Conservation (phyloP, 2,329 filamentous ascomycete species). For the Aspergillus bombycis region DNA sequence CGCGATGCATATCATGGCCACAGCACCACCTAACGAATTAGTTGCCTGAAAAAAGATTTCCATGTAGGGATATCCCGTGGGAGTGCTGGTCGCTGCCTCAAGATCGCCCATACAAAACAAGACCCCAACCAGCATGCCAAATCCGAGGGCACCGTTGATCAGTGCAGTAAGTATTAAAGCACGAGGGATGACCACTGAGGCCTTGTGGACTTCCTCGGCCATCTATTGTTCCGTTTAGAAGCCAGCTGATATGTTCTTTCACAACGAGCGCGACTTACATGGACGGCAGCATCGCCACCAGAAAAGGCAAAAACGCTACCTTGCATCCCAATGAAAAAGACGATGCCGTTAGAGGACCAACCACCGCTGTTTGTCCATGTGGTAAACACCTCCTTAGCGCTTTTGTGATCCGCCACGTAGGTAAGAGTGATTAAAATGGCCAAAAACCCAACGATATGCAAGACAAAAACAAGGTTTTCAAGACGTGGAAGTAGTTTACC, state of each 20-base stretch:
- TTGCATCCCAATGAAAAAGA: constrained; percentile 29
- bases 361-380: constrained; percentile 27
- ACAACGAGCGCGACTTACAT: constrained; percentile 20
- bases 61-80: constrained; percentile 43
- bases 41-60: constrained; percentile 51
- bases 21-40: constrained; percentile 38
- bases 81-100: constrained; percentile 32
- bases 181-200: constrained; percentile 38
- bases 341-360: constrained; percentile 26
- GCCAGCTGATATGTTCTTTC: not conserved
- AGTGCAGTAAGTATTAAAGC: constrained; percentile 40
- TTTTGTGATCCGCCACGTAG: constrained; percentile 43
- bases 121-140: constrained; percentile 40
- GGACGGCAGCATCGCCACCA: constrained; percentile 25
- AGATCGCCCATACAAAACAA: constrained; percentile 42
- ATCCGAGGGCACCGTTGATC: constrained; percentile 40
- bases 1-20: constrained; percentile 32
- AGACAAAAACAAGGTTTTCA: constrained; percentile 52
- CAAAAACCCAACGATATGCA: constrained; percentile 57
- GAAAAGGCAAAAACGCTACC: constrained; percentile 27
- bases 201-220: constrained; percentile 46
- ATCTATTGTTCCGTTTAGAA: constrained; percentile 22
- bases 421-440: constrained; percentile 54
- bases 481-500: constrained; percentile 49
- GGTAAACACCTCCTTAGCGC: constrained; percentile 23